Evolutionary conservation across 257 asterid species (phyloP), one percentile per base, ranked within the genome.

Genomic region (Dorcoceras hygrometricum): DNA sequence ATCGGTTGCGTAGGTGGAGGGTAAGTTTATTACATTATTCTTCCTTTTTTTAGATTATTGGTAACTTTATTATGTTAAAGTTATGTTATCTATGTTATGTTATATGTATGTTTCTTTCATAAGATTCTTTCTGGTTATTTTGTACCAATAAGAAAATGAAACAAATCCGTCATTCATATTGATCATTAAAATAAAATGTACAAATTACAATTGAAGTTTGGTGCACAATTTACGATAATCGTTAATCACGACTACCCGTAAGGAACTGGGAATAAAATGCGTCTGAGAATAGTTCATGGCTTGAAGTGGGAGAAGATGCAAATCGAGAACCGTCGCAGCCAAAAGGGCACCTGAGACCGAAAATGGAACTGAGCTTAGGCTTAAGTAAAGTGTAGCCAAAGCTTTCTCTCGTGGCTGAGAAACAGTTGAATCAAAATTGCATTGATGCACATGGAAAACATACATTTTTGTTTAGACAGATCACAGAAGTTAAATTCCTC

Each of bases 1-100:
- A 93, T 72, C 85, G 93, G 64, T 71, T 93, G 73, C 89, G 83
- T 48, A 65, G 86, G 65, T 93, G 98, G 97, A 79, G 98, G 82
- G 98, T 92, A 75, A 77, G 98, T 76, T 59, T 32, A 31, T 23
- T 14, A 6, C 63, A 53, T 51, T 55, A 23, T 63, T 50, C 55
- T 26, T 48, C 27, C 5, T 9, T 10, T 27, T 34, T 55, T 25
- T 4, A 3, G 24, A 16, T 70, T 27, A 23, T 59, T 62, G 28
- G 58, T 68, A 28, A 22, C 18, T 3, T 39, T 24, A n/a, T n/a
- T n/a, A n/a, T n/a, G n/a, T n/a, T n/a, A n/a, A n/a, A n/a, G n/a
- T n/a, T n/a, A n/a, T n/a, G n/a, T n/a, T n/a, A n/a, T n/a, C n/a
- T n/a, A n/a, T 19, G 19, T 3, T 24, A 48, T 67, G 43, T 46